Conservation (phyloP, 208 protist species). For the Crithidia expoeki region DNA sequence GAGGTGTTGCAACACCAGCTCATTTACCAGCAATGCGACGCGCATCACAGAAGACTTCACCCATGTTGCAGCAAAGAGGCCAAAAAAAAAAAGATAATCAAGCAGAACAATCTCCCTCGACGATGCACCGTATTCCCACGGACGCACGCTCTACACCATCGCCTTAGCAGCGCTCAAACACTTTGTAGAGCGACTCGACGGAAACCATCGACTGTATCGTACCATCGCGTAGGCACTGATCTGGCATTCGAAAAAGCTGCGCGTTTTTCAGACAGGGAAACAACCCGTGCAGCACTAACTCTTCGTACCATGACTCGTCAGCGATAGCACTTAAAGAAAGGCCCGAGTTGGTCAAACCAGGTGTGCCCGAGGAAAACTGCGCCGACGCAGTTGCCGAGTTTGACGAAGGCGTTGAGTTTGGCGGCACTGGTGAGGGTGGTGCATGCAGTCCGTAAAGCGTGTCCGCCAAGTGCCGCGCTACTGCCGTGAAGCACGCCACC, state of each 20-base stretch:
- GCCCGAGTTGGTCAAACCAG: background rate
- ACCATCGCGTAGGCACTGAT: constrained; percentile 57
- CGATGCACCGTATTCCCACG: too few relatives aligned
- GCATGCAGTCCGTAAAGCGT: constrained; percentile 62
- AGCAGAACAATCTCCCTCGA: too few relatives aligned
- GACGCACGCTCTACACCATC: too few relatives aligned
- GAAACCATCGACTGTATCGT: constrained; percentile 75
- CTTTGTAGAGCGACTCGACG: constrained; percentile 89
- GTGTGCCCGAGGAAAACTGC: background rate
- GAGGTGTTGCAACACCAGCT: too few relatives aligned
- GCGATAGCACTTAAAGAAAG: background rate
- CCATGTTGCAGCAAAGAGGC: too few relatives aligned
- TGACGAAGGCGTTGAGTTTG: background rate
- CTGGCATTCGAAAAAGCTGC: constrained; percentile 65
- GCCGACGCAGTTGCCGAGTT: background rate
- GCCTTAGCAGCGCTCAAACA: constrained; percentile 90
- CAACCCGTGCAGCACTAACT: constrained; percentile 44
- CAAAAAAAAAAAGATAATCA: background rate
- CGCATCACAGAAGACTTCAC: too few relatives aligned
- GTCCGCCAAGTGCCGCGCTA: constrained; percentile 71
- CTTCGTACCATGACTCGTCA: background rate
- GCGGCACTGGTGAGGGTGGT: constrained; percentile 5
- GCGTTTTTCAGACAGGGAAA: constrained; percentile 70
- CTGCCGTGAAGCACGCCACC: constrained; percentile 65
- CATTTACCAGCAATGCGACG: too few relatives aligned